Evolutionary conservation across 768 basidiomycete species (phyloP), one percentile per base, ranked within the genome.

Genomic region (Leccinum obscurum): DNA sequence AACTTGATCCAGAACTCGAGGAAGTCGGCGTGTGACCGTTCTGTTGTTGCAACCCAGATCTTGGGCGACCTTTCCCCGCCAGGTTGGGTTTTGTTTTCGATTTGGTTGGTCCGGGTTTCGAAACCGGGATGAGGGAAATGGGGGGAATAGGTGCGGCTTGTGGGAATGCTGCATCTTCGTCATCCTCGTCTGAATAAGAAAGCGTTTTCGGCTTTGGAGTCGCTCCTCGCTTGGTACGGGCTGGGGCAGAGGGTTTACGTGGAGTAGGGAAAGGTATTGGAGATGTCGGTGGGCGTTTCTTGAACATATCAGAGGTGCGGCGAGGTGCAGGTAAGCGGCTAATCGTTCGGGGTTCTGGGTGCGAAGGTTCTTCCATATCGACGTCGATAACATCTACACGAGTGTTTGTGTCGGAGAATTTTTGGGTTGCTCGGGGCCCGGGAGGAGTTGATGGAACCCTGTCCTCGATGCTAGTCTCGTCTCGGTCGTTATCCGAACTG

Each of bases 401-500:
- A 26, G 56, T 9, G 22, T 52, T 55, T 32, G 30, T 39, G 14
- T 9, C 48, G 28, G 39, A 41, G 15, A 32, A 22, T 11, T 62
- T 58, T 49, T 39, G 59, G 14, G 52, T 8, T 53, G 11, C 15
- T 41, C 68, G 59, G 75, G 82, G 48, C 26, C 72, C 69, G 55
- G 87, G 86, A 2, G 86, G 86, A 6, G 82, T 81, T 2, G 80
- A 81, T 4, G n/a, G n/a, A n/a, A n/a, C n/a, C n/a, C n/a, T n/a
- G 82, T 85, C 85, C 41, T 84, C 81, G 5, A 77, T 77, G 54
- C 77, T 79, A 1, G 73, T 76, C 35, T 82, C 82, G 10, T 83
- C 76, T 37, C 71, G 78, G 41, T 86, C 88, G 59, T 88, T 87
- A 68, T 92, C 90, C 3, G 90, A 91, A 66, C 84, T 88, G 15